Evolutionary conservation across 129 eudicot genomes (phyloP), one percentile per base, ranked within the genome.

Genomic region (Deinandra increscens): DNA sequence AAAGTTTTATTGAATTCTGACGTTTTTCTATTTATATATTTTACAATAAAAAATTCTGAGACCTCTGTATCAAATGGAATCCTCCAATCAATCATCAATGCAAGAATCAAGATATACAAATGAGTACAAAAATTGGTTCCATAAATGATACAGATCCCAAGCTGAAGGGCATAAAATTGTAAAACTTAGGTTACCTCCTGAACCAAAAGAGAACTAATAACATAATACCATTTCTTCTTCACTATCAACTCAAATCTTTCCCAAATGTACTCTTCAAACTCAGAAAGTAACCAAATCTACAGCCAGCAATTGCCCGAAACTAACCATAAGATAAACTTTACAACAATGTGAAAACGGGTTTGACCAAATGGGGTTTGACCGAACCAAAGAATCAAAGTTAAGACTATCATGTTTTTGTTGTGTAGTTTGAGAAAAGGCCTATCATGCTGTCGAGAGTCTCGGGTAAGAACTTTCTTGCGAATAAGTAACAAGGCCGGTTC

Each of bases 401-500:
- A 36, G 66, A 70, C 54, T 75, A 45, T 75, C 69, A 73, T 58
- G 71, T 5, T 39, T 78, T 53, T 15, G 80, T 18, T 38, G 96
- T 84, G 75, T 86, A 77, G 70, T 86, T 91, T 73, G 90, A 79
- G 94, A 84, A 86, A 59, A 84, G 84, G 31, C 67, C 73, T 71
- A 86, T 64, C 88, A 91, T 79, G 60, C 36, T 72, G 63, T 84
- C 94, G 36, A 88, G 79, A 26, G 94, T 79, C 29, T 91, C 96
- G 4, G 96, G 86, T 60, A 74, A 69, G 83, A 91, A 91, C 66
- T 91, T 91, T 80, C 97, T 82, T 9, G 87, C 97, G 75, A 91
- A 91, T 72, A 91, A 80, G 82, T 85, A 91, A 76, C 97, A 91
- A 2, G 97, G 97, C 41, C 97, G 78, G 60, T 60, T 73, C 82